These are phyloP conservation scores for Aspergillus asperescens DNA, from an alignment of 495 filamentous ascomycete species.

Conservation along the genomic window DNA sequence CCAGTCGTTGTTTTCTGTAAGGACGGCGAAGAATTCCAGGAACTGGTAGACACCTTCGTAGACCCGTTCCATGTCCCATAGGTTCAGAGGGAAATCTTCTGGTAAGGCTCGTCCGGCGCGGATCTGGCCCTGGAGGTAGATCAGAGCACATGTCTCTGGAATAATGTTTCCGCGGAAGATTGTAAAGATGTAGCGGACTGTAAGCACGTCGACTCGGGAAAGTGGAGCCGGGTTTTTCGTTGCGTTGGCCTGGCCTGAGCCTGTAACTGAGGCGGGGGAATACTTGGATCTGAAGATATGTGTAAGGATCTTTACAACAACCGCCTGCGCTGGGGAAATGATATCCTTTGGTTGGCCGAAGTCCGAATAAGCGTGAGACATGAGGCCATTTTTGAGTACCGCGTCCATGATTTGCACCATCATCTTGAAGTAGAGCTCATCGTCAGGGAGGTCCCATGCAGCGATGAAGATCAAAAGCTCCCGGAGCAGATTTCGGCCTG, in stretches of 20 bases:
- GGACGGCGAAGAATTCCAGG: constrained; percentile 87
- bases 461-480: constrained; percentile 94
- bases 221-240: constrained; percentile 32
- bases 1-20: constrained; percentile 69
- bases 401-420: constrained; percentile 94
- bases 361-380: constrained; percentile 86
- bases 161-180: constrained; percentile 89
- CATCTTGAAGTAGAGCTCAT: constrained; percentile 88
- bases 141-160: constrained; percentile 85
- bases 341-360: constrained; percentile 91
- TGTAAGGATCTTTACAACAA: constrained; percentile 82
- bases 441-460: constrained; percentile 89
- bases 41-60: constrained; percentile 88
- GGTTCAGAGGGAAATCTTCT: constrained; percentile 85
- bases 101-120: constrained; percentile 57
- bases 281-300: constrained; percentile 75
- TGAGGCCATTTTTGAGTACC: constrained; percentile 76
- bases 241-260: constrained; percentile 30
- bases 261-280: constrained; percentile 49
- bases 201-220: constrained; percentile 56
- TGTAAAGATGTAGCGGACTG: constrained; percentile 85
- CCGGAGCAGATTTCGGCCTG: constrained; percentile 77
- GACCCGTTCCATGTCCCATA: constrained; percentile 94
- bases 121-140: constrained; percentile 89
- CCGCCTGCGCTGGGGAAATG: constrained; percentile 87